Percentiles rank a stretch among this genome's conserved stretches.
These are phyloP conservation scores for Chaetoceros muelleri DNA, from an alignment of 108 stramenopile species.

Conservation along the genomic window DNA sequence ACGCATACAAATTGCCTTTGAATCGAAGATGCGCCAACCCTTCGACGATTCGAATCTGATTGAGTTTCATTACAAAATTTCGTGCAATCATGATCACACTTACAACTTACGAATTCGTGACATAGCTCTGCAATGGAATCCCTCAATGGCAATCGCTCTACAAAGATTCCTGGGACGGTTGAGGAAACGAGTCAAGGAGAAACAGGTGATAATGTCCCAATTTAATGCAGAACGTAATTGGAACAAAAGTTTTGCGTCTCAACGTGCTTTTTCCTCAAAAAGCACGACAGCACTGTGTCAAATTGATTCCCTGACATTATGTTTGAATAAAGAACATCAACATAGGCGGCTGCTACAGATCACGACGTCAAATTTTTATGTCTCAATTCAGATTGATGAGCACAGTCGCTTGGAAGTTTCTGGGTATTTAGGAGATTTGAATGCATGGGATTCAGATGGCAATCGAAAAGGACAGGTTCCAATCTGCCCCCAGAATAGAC, in stretches of 20 bases:
- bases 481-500: constrained; percentile 25
- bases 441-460: constrained; percentile 34
- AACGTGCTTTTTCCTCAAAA: no score
- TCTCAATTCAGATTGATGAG: constrained; percentile 8
- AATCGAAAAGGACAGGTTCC: background rate
- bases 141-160: constrained; percentile 58
- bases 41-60: background rate
- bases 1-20: background rate
- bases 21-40: background rate
- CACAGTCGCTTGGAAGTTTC: constrained; percentile 12
- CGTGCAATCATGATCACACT: background rate
- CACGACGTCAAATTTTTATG: constrained; percentile 7
- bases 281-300: no score
- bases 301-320: constrained; percentile 19
- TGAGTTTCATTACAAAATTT: background rate
- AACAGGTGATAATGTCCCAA: constrained; percentile 5
- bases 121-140: constrained; percentile 62
- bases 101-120: constrained; percentile 8
- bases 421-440: constrained; percentile 24
- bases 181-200: constrained; percentile 23
- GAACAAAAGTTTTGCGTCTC: no score
- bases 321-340: constrained; percentile 71
- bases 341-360: constrained; percentile 36
- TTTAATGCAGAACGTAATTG: no score
- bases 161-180: constrained; percentile 62